These are phyloP conservation scores for Cytospora piceicola DNA, from an alignment of 2,329 filamentous ascomycete genomes.

Conservation along the genomic window DNA sequence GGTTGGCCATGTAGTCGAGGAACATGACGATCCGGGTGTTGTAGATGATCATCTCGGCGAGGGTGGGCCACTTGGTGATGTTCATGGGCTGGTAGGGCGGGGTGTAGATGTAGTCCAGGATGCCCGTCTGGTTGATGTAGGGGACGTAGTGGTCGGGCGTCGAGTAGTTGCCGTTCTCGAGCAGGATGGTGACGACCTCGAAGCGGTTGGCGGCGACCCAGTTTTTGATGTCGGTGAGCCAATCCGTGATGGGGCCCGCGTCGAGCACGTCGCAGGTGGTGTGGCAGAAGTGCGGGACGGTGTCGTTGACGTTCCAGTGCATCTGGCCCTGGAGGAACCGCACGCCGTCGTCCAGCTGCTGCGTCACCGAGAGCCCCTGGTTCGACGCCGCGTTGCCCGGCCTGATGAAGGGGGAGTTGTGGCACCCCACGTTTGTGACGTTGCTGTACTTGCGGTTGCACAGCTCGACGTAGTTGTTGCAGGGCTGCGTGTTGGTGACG, in stretches of 20 bases:
- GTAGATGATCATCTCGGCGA: constrained; percentile 73
- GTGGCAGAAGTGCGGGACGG: constrained; percentile 76
- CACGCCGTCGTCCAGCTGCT: constrained; percentile 78
- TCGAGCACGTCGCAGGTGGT: constrained; percentile 81
- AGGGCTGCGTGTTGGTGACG: constrained; percentile 74
- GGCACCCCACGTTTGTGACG: constrained; percentile 75
- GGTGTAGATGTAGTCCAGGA: constrained; percentile 73
- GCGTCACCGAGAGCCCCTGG: constrained; percentile 68
- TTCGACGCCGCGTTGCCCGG: constrained; percentile 75
- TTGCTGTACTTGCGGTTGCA: constrained; percentile 79
- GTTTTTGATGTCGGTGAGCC: constrained; percentile 67
- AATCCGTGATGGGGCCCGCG: constrained; percentile 75
- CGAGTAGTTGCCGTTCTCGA: constrained; percentile 83
- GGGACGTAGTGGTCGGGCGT: constrained; percentile 64
- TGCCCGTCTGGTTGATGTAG: constrained; percentile 71
- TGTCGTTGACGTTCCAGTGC: constrained; percentile 57
- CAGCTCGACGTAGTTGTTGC: constrained; percentile 79
- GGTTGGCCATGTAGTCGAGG: constrained; percentile 83
- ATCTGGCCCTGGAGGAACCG: constrained; percentile 68
- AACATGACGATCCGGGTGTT: constrained; percentile 77
- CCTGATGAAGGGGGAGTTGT: constrained; percentile 80
- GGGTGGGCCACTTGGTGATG: constrained; percentile 79
- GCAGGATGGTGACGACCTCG: constrained; percentile 84
- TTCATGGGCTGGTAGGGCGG: constrained; percentile 70
- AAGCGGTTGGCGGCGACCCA: constrained; percentile 82